A percentile compares a stretch with the other conserved stretches of the same genome.
Evolutionary conservation across 176 grass and related monocot species (phyloP).

Genomic region (Avena atlantica): DNA sequence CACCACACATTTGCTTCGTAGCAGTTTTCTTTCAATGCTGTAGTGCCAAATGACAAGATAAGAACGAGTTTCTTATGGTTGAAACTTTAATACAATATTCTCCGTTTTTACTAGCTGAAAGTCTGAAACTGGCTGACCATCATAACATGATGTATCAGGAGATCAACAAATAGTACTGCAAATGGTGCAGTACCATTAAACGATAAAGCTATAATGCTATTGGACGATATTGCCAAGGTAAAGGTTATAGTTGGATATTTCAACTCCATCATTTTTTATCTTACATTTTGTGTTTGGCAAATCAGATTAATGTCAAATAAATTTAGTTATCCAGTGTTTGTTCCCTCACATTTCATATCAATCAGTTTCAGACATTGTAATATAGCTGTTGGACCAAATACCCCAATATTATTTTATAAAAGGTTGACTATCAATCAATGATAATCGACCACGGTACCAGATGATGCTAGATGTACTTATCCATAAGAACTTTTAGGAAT

Average conservation of each 20-base stretch:
- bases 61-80: neutral
- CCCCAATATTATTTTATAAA: neutral
- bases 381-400: neutral
- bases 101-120: conserved; percentile 26
- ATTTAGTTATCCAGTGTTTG: neutral
- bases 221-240: conserved; percentile 74
- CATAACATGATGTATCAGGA: conserved; percentile 53
- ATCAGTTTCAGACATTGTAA: neutral
- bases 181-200: conserved; percentile 52
- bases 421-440: neutral
- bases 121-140: neutral
- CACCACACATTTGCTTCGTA: neutral
- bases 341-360: neutral
- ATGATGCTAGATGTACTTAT: neutral
- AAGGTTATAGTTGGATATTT: conserved; percentile 22
- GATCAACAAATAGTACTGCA: conserved; percentile 42
- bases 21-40: neutral
- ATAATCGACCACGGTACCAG: neutral
- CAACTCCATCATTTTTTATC: neutral
- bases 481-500: neutral
- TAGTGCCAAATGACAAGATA: neutral
- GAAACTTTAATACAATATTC: conserved; percentile 27
- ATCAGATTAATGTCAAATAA: conserved; percentile 11
- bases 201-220: conserved; percentile 63
- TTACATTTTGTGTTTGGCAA: conserved; percentile 5